Base-by-base conservation (phyloP, 2,329 filamentous ascomycete species). In the Calonectria pseudoreteaudii region DNA sequence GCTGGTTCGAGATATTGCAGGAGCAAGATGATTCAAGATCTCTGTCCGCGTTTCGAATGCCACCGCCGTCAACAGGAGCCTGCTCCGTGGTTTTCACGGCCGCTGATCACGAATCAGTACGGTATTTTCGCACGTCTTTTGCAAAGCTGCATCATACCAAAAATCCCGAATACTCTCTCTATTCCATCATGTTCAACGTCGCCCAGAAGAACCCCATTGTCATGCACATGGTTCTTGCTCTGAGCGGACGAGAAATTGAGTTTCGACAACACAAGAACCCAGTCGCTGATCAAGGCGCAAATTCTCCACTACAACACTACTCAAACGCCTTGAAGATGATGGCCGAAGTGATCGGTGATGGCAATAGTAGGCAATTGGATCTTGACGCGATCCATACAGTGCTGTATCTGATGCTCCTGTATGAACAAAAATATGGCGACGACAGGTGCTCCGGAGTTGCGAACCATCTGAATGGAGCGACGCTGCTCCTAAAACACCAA, bases 341-440 rank as follows among this genome's bases (percentile, higher is more conserved):
- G 79, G 81, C 81, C 10, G 80, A 81, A 38, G 75, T 78, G 6
- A 77, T 83, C 30, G 78, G 75, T 1, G 75, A 76, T 26, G 75
- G 77, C 18, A 77, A 74, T 14, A 70, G 73, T 18, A 66, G 64
- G 2, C 72, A 78, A 6, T 71, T 80, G 6, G 80, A 84, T 34
- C 74, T 84, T 3, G 82, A 84, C 62, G 76, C 77, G 0, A 80
- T 84, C 30, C 78, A 79, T 18, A 81, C 83, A 1, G 79, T 80
- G 0, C 66, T 84, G 9, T 85, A 83, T 74, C 73, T 85, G 13
- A 84, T 85, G 82, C 78, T 85, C 1, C 53, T 83, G 3, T 85
- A 85, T 44, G 84, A 85, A 74, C 83, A 85, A 68, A 83, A 84
- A 41, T 84, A 82, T 44, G 83, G 83, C n/a, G 84, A 85, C 20